Evolutionary conservation across 2,329 filamentous ascomycete genomes (phyloP).

Genomic region (Ceratocystis alfenasii): DNA sequence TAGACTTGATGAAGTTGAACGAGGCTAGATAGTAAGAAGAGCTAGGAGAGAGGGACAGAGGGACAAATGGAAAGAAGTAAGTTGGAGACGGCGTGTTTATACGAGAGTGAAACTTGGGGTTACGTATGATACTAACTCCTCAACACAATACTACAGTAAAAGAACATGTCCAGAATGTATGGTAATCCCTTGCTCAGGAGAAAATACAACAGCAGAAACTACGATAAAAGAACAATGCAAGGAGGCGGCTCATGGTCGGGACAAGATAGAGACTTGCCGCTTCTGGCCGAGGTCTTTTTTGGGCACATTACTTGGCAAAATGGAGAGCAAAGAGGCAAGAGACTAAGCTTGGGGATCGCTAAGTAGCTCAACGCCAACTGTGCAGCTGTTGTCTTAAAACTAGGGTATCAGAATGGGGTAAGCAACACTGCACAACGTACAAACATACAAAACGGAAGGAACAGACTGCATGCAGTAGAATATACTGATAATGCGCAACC

Average conservation of each 20-base stretch:
- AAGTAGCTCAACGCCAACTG: not conserved
- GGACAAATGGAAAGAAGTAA: not conserved
- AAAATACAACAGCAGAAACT: not conserved
- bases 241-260: not conserved
- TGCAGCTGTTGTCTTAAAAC: not conserved
- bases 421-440: constrained; percentile 1
- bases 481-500: not conserved
- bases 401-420: too few species aligned
- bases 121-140: not conserved
- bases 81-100: not conserved
- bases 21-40: not conserved
- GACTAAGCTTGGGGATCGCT: not conserved
- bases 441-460: not conserved
- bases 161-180: not conserved
- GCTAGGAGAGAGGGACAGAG: not conserved
- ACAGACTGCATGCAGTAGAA: not conserved
- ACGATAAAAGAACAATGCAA: not conserved
- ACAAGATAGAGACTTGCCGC: constrained; percentile 2
- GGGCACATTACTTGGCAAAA: not conserved
- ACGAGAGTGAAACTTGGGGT: not conserved
- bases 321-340: not conserved
- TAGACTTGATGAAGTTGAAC: not conserved
- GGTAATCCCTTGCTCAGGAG: not conserved
- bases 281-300: constrained; percentile 9
- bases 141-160: not conserved